These are phyloP conservation scores for Ogataea nakhonphanomensis DNA, from an alignment of 805 yeast genomes.

Conservation along the genomic window DNA sequence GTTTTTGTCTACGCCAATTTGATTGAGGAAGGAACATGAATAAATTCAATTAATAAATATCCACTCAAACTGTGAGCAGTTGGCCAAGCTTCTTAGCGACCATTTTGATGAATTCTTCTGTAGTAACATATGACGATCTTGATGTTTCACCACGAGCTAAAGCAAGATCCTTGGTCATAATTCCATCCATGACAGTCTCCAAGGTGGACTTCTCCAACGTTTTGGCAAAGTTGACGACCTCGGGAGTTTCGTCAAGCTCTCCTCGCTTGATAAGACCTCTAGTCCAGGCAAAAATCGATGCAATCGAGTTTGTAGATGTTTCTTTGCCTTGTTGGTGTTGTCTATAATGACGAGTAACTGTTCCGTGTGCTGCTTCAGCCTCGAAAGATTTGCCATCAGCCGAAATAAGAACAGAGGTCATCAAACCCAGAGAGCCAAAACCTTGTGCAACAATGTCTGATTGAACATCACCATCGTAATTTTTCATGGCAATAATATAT, in stretches of 20 bases:
- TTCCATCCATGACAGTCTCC: conserved; percentile 83
- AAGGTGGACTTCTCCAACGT: conserved; percentile 77
- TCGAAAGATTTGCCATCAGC: conserved; percentile 96
- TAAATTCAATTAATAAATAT: neutral
- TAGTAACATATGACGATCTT: conserved; percentile 78
- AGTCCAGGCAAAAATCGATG: conserved; percentile 96
- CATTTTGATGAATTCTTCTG: conserved; percentile 85
- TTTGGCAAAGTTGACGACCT: conserved; percentile 76
- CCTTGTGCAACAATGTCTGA: conserved; percentile 98
- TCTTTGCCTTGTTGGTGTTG: conserved; percentile 96
- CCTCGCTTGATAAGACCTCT: conserved; percentile 94
- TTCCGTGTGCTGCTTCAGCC: conserved; percentile 98
- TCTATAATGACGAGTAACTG: conserved; percentile 96
- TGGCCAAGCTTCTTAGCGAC: conserved; percentile 62
- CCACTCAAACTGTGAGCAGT: conserved; percentile 18
- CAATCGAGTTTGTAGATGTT: conserved; percentile 95
- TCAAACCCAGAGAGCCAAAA: conserved; percentile 91
- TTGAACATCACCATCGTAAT: conserved; percentile 97
- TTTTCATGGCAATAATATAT: conserved; percentile 91
- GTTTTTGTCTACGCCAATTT: conserved; percentile 11
- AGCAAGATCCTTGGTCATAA: conserved; percentile 96
- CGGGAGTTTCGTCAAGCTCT: conserved; percentile 80
- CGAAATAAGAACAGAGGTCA: conserved; percentile 96
- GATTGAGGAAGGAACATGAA: conserved; percentile 3
- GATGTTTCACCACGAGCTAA: conserved; percentile 83